phyloP scores from a whole-genome alignment of 164 flowering plant species.

The Litsea cubeba region DNA sequence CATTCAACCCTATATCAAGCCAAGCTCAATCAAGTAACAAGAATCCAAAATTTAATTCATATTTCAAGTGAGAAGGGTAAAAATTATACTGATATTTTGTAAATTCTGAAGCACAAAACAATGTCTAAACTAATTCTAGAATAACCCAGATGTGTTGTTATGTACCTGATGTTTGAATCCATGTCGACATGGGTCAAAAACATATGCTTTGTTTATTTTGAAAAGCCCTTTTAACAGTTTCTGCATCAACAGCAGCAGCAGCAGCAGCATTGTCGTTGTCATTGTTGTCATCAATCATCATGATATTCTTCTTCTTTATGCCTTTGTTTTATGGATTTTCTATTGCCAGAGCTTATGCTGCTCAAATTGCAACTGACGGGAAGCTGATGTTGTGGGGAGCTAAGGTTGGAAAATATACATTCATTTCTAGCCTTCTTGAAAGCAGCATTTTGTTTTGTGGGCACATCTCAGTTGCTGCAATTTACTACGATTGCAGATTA shows the following conservation, averaged over 20 bases:
- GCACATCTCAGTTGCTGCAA: slow-evolving; percentile 6
- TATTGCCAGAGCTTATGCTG: slow-evolving; percentile 52
- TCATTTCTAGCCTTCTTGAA: slow-evolving; percentile 1
- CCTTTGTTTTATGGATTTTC: background rate
- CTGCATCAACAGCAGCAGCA: background rate
- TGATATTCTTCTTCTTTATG: background rate
- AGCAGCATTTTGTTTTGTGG: slow-evolving; percentile 7
- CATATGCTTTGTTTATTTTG: background rate
- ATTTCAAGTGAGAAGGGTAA: too few species aligned
- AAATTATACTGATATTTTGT: too few species aligned
- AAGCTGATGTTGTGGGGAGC: slow-evolving; percentile 78
- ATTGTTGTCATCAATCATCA: background rate
- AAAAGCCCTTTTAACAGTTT: background rate
- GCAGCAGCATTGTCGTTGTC: background rate
- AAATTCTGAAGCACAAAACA: too few species aligned
- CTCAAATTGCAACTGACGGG: slow-evolving; percentile 61
- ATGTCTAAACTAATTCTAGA: too few species aligned
- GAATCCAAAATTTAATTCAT: too few species aligned
- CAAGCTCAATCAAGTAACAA: too few species aligned
- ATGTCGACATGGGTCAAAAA: background rate
- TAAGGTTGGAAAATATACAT: slow-evolving; percentile 47
- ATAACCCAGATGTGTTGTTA: too few species aligned
- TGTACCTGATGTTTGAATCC: too few species aligned
- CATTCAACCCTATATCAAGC: too few species aligned
- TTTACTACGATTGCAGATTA: slow-evolving; percentile 44